Percentiles rank a stretch among this genome's conserved stretches.
Evolutionary conservation across 2,329 filamentous ascomycete genomes (phyloP).

Genomic region (Colletotrichum eleusines): DNA sequence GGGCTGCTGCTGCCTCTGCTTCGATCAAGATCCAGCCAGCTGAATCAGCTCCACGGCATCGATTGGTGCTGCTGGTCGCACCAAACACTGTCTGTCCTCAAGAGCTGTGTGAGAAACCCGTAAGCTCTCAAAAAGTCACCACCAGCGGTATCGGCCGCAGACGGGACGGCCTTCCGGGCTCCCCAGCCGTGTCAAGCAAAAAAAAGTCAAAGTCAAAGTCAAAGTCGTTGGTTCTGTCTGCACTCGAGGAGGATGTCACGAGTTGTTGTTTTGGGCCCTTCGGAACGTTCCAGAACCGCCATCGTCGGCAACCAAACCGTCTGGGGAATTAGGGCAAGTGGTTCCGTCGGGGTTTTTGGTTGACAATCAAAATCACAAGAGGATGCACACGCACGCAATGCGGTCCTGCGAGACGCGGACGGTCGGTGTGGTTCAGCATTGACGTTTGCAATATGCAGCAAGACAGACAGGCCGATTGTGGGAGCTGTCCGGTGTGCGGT

Average conservation of each 20-base stretch:
- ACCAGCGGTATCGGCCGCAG: neutral
- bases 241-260: neutral
- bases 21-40: neutral
- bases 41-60: neutral
- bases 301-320: neutral
- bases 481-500: neutral
- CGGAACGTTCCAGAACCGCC: constrained; percentile 7
- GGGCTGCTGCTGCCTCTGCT: too few relatives aligned
- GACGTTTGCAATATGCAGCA: neutral
- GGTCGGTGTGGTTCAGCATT: too few relatives aligned
- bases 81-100: constrained; percentile 3
- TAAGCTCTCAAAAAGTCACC: neutral
- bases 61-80: constrained; percentile 5
- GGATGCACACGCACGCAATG: too few relatives aligned
- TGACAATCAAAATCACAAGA: too few relatives aligned
- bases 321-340: constrained; percentile 13
- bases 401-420: too few relatives aligned
- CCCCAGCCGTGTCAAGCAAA: too few relatives aligned
- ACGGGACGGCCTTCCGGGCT: neutral
- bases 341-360: too few relatives aligned
- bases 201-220: neutral
- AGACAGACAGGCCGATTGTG: neutral
- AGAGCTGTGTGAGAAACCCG: constrained; percentile 4
- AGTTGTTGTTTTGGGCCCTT: constrained; percentile 11
- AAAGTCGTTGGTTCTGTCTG: neutral